These are phyloP conservation scores for Quercus wislizeni DNA, from an alignment of 306 rosid species.

Conservation along the genomic window DNA sequence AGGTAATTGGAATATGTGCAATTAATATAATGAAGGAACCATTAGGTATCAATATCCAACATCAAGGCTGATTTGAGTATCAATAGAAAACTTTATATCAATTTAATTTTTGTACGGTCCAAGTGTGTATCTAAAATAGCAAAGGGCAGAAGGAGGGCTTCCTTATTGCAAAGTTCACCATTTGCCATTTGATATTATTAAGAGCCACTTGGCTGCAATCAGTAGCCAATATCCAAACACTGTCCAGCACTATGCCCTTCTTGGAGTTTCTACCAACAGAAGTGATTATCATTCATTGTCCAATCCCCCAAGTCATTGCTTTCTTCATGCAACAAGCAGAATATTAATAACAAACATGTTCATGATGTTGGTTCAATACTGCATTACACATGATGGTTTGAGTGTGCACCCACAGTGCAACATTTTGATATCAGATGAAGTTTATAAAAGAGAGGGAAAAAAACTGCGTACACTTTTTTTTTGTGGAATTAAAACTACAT, in stretches of 20 bases:
- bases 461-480: not conserved
- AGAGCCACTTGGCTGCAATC: not conserved
- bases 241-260: not conserved
- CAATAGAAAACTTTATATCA: not conserved
- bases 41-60: not conserved
- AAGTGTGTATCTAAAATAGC: not conserved
- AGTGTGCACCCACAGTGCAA: not conserved
- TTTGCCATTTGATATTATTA: not conserved
- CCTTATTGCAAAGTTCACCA: not conserved
- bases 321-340: not conserved
- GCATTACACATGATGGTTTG: not conserved
- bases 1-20: conserved; percentile 44
- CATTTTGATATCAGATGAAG: not conserved
- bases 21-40: not conserved
- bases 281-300: not conserved
- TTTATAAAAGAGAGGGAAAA: not conserved
- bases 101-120: not conserved
- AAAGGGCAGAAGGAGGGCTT: not conserved
- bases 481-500: not conserved
- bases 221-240: not conserved
- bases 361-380: not conserved
- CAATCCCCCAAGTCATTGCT: not conserved
- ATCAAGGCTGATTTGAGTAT: not conserved
- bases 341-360: not conserved
- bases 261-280: not conserved